Conservation (phyloP, 257 asterid genomes). For the Solanum arcanum region DNA sequence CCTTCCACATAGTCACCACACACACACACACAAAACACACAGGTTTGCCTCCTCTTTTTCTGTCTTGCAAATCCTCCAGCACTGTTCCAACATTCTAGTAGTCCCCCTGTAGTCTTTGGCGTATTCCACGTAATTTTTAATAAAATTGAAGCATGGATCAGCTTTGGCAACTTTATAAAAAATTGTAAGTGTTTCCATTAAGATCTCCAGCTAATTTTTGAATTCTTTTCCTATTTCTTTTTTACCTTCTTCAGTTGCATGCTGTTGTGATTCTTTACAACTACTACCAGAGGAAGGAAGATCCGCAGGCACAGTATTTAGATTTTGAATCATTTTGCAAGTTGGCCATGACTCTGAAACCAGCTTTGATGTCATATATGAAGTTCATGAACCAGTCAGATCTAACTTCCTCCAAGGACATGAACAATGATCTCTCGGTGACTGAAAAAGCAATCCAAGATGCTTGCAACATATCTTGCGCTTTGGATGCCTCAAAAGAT, state of each 20-base stretch:
- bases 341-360: constrained; percentile 31
- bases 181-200: neutral
- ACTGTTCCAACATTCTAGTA: neutral
- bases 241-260: constrained; percentile 36
- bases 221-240: neutral
- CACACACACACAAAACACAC: neutral
- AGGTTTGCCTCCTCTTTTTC: neutral
- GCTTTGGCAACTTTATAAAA: neutral
- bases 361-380: constrained; percentile 36
- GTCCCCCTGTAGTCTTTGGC: neutral
- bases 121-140: neutral
- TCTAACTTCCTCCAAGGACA: neutral
- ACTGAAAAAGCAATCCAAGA: constrained; percentile 47
- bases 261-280: constrained; percentile 81
- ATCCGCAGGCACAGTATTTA: constrained; percentile 19
- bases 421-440: constrained; percentile 29
- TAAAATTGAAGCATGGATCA: neutral
- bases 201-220: neutral
- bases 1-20: neutral
- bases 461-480: constrained; percentile 43
- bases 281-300: constrained; percentile 57
- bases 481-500: constrained; percentile 34
- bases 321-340: constrained; percentile 35
- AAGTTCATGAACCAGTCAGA: constrained; percentile 1
- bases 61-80: neutral